phyloP scores from a whole-genome alignment of 257 asterid genomes.

The Solanum etuberosum region DNA sequence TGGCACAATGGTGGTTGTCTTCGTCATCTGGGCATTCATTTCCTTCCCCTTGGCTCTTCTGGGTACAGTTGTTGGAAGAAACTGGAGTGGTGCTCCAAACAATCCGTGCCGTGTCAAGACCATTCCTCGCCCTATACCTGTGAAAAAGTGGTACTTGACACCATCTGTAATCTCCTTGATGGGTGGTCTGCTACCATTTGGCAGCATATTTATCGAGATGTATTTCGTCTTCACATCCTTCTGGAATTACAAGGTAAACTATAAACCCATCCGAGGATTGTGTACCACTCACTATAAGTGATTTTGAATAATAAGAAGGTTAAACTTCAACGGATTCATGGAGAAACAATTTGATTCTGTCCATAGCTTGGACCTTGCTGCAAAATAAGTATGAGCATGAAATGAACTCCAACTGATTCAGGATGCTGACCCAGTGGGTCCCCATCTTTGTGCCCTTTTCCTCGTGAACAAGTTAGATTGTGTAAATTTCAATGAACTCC shows the following conservation, averaged over 20 bases:
- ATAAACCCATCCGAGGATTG: neutral
- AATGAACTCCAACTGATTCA: neutral
- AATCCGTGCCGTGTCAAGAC: conserved; percentile 68
- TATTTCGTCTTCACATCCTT: conserved; percentile 64
- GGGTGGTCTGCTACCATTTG: conserved; percentile 68
- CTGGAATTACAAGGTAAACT: conserved; percentile 64
- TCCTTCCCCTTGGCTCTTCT: conserved; percentile 54
- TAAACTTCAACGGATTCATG: neutral
- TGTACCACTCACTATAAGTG: neutral
- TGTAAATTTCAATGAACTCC: neutral
- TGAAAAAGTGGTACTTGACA: conserved; percentile 62
- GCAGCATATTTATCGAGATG: conserved; percentile 67
- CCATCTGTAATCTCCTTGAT: conserved; percentile 52
- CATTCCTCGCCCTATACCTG: conserved; percentile 83
- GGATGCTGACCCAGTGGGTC: neutral
- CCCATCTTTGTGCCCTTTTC: neutral
- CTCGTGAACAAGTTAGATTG: neutral
- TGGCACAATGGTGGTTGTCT: conserved; percentile 54
- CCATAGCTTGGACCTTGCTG: neutral
- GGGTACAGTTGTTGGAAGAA: conserved; percentile 58
- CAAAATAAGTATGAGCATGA: neutral
- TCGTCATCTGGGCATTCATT: conserved; percentile 54
- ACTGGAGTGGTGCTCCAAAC: conserved; percentile 63
- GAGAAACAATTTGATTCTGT: neutral
- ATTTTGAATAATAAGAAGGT: neutral